Conservation (phyloP, 805 yeast genomes). For the Starmerella cellae region DNA sequence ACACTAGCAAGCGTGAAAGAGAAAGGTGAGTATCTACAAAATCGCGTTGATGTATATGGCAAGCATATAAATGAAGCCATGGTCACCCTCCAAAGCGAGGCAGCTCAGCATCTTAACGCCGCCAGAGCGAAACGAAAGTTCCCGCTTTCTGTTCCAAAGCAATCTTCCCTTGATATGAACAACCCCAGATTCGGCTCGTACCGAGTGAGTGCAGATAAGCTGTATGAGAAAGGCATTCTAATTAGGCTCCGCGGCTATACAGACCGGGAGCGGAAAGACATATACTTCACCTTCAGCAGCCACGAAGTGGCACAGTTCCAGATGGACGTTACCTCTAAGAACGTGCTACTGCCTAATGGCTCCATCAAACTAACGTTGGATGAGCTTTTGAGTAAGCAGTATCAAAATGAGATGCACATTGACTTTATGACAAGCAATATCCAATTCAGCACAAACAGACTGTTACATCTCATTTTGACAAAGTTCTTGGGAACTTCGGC, state of each 20-base stretch:
- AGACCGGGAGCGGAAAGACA: constrained; percentile 43
- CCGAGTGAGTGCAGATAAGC: constrained; percentile 60
- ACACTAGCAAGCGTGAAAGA: constrained; percentile 36
- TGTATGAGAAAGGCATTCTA: constrained; percentile 60
- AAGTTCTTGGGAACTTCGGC: constrained; percentile 42
- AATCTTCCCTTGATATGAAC: neutral
- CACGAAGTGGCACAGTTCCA: constrained; percentile 59
- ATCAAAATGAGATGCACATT: constrained; percentile 45
- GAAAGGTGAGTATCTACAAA: constrained; percentile 34
- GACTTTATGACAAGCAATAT: constrained; percentile 55
- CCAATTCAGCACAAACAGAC: constrained; percentile 50
- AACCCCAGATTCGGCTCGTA: constrained; percentile 60
- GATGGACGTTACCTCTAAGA: constrained; percentile 61
- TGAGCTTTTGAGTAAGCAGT: constrained; percentile 58
- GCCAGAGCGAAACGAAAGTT: constrained; percentile 28
- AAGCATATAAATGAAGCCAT: constrained; percentile 40
- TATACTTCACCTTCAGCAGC: constrained; percentile 63
- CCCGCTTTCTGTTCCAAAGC: constrained; percentile 6
- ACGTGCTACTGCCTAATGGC: constrained; percentile 42
- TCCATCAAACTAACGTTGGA: constrained; percentile 49
- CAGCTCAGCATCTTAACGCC: constrained; percentile 21
- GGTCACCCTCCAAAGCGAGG: constrained; percentile 35
- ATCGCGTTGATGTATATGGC: constrained; percentile 33
- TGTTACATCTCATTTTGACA: constrained; percentile 56
- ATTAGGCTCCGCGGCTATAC: constrained; percentile 42